Conservation (phyloP, 192 early-diverging fungal species). For the Backusella westeae region DNA sequence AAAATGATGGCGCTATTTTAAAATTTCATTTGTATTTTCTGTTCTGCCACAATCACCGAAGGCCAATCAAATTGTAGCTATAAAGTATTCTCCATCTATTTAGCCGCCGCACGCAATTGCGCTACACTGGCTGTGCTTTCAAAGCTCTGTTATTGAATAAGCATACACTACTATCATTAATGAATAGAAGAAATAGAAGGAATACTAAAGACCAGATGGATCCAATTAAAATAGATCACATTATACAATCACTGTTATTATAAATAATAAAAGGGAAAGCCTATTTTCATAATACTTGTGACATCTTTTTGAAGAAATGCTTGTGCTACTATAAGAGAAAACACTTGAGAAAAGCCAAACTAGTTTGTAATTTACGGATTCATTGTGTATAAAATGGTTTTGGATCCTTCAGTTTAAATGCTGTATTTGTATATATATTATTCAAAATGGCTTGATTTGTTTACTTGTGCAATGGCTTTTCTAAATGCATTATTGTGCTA, state of each 20-base stretch:
- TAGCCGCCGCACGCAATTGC: not conserved
- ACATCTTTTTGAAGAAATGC: not conserved
- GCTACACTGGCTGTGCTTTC: not conserved
- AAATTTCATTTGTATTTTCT: not conserved
- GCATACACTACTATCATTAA: not conserved
- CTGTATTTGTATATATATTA: not conserved
- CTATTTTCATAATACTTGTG: not conserved
- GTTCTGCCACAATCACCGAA: not conserved
- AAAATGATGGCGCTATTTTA: constrained; percentile 2
- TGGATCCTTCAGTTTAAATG: not conserved
- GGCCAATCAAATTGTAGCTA: not conserved
- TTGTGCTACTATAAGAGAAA: not conserved
- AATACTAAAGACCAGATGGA: not conserved
- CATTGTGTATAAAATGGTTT: not conserved
- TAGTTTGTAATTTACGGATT: not conserved
- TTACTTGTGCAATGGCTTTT: not conserved
- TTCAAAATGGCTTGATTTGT: not conserved
- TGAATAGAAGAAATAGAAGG: not conserved
- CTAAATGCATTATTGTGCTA: not conserved
- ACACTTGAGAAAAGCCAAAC: not conserved
- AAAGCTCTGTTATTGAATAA: not conserved
- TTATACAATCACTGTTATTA: not conserved
- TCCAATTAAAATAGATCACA: not conserved
- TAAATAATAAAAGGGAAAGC: not conserved
- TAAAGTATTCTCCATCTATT: not conserved